Percentiles rank a stretch among this genome's conserved stretches.
phyloP scores from a whole-genome alignment of 2,329 filamentous ascomycete species.

The Cercospora sesami region DNA sequence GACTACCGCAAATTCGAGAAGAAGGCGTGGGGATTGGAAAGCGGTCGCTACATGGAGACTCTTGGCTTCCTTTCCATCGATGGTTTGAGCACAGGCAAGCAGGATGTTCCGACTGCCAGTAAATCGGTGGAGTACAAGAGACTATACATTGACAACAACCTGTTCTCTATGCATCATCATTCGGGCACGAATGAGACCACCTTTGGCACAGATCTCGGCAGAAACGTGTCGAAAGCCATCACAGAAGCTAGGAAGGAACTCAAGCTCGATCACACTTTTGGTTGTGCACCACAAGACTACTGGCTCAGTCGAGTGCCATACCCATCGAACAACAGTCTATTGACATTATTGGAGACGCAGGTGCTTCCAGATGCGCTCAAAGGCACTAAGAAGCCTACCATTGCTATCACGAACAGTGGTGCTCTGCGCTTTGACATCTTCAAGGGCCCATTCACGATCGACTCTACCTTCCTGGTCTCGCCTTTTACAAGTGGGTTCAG shows the following conservation, averaged over 20 bases:
- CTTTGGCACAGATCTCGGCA: slow-evolving; percentile 75
- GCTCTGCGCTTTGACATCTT: slow-evolving; percentile 95
- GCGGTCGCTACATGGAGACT: slow-evolving; percentile 91
- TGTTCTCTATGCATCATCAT: slow-evolving; percentile 80
- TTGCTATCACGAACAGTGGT: slow-evolving; percentile 84
- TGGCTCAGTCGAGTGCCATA: slow-evolving; percentile 83
- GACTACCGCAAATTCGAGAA: slow-evolving; percentile 79
- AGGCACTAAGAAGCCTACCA: slow-evolving; percentile 54
- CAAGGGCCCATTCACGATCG: slow-evolving; percentile 83
- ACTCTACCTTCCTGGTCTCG: slow-evolving; percentile 81
- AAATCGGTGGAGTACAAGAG: slow-evolving; percentile 63
- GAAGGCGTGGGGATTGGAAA: slow-evolving; percentile 76
- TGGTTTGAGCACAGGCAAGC: slow-evolving; percentile 55
- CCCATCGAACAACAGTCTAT: slow-evolving; percentile 72
- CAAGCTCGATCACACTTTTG: slow-evolving; percentile 69
- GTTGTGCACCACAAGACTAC: slow-evolving; percentile 77
- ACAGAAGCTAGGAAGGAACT: slow-evolving; percentile 67
- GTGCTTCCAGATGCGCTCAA: slow-evolving; percentile 63
- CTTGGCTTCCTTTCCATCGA: slow-evolving; percentile 89
- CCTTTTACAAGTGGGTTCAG: slow-evolving; percentile 81
- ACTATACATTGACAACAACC: slow-evolving; percentile 91
- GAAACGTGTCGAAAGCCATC: slow-evolving; percentile 70
- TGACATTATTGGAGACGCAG: slow-evolving; percentile 73
- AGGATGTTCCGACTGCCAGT: slow-evolving; percentile 38
- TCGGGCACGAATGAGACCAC: slow-evolving; percentile 68